Evolutionary conservation across 345 rosid species (phyloP), one percentile per base, ranked within the genome.

Genomic region (Salix caprea): DNA sequence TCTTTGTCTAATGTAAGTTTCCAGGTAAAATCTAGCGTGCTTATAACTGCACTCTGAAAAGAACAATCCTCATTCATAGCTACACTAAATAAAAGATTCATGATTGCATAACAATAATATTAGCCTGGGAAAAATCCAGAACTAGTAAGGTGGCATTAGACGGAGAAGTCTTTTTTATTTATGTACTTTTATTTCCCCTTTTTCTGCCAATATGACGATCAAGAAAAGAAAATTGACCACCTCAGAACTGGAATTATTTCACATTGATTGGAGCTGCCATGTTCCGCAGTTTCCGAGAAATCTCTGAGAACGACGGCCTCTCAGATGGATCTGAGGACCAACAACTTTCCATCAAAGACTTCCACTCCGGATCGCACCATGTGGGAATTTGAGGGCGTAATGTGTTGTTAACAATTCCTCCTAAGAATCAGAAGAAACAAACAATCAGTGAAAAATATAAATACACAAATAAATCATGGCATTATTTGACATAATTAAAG

Each of bases 281-380:
- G 79, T 48, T 92, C 83, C 99, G 91, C 81, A 96, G 90, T 89
- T 87, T 93, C 85, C 85, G 89, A 69, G 99, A 93, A 64, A 96
- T 89, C 54, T 92, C 95, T 46, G 98, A 82, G 88, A 96, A 96
- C 0, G 98, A 90, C n/a, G 97, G 98, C 82, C 98, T 93, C 79
- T 83, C 98, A 32, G 89, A 78, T 23, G 97, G 98, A 80, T 93
- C 99, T 34, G 91, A 85, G 36, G 92, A 86, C 99, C 99, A 96
- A 75, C 97, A 87, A 76, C 90, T 88, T 85, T 88, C 95, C 99
- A 96, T 93, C 84, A 96, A 81, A 68, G 88, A 83, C 78, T 90
- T 96, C 99, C 99, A 96, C 71, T 93, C 97, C 44, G 99, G 99
- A 86, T 93, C 99, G 76, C 99, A 96, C 98, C 99, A 93, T 48